Percentiles rank a stretch among this genome's conserved stretches.
phyloP scores from a whole-genome alignment of 2,329 filamentous ascomycete genomes.

The Reticulascus tulasneorum region DNA sequence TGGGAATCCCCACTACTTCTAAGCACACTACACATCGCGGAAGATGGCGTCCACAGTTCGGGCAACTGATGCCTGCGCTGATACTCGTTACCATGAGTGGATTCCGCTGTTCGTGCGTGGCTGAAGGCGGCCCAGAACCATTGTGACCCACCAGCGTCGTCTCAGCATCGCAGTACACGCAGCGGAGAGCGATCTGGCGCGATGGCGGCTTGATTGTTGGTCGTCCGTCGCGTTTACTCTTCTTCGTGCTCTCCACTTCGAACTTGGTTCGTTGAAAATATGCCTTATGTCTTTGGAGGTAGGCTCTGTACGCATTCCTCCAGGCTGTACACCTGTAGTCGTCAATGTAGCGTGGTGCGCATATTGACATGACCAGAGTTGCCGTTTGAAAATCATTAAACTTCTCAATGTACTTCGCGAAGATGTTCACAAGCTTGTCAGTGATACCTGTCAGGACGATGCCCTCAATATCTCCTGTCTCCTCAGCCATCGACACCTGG shows the following conservation, averaged over 20 bases:
- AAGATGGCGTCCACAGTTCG: constrained; percentile 62
- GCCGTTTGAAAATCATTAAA: constrained; percentile 78
- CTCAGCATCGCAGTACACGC: constrained; percentile 69
- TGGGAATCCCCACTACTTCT: constrained; percentile 61
- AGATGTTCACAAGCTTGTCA: constrained; percentile 67
- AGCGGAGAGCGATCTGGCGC: constrained; percentile 70
- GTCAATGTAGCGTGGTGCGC: constrained; percentile 70
- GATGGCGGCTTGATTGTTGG: constrained; percentile 62
- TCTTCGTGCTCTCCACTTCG: constrained; percentile 70
- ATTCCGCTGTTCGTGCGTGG: constrained; percentile 36
- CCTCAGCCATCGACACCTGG: constrained; percentile 57
- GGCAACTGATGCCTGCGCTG: constrained; percentile 59
- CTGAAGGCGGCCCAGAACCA: constrained; percentile 11
- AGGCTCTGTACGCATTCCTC: constrained; percentile 67
- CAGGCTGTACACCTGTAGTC: constrained; percentile 72
- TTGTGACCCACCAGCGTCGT: constrained; percentile 28
- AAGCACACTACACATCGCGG: constrained; percentile 66
- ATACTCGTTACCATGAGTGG: constrained; percentile 55
- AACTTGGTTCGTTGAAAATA: constrained; percentile 75
- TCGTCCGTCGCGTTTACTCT: constrained; percentile 60
- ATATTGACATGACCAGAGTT: constrained; percentile 69
- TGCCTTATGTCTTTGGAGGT: constrained; percentile 67
- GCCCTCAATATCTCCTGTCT: constrained; percentile 69
- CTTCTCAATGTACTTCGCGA: constrained; percentile 71
- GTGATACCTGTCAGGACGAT: constrained; percentile 75